A percentile compares a stretch with the other conserved stretches of the same genome.
These are phyloP conservation scores for Streptanthus diversifolius DNA, from an alignment of 345 rosid species.

Conservation along the genomic window DNA sequence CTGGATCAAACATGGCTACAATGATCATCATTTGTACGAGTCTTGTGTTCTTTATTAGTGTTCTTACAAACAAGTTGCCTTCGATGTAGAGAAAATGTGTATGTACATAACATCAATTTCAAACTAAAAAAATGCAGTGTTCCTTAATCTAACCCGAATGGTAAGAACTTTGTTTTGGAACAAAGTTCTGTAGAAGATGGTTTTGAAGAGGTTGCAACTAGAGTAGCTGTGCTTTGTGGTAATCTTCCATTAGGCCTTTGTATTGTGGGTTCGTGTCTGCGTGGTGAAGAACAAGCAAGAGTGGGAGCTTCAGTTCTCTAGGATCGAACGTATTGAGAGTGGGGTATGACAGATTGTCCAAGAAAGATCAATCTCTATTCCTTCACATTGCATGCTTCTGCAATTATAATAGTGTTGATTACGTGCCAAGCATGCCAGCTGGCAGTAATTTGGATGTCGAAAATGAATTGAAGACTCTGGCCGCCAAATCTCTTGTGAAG, in stretches of 20 bases:
- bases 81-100: background rate
- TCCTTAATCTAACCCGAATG: too few species aligned
- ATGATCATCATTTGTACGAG: background rate
- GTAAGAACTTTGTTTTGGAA: too few species aligned
- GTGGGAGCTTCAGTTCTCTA: slow-evolving; percentile 24
- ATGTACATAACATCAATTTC: too few species aligned
- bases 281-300: background rate
- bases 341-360: slow-evolving; percentile 28
- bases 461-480: slow-evolving; percentile 2
- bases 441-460: background rate
- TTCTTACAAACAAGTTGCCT: background rate
- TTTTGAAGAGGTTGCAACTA: background rate
- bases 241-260: slow-evolving; percentile 36
- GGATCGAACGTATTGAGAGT: slow-evolving; percentile 1
- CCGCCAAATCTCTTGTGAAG: slow-evolving; percentile 23
- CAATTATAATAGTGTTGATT: background rate
- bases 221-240: background rate
- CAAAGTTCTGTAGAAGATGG: background rate
- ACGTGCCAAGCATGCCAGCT: background rate
- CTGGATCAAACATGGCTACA: background rate
- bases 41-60: slow-evolving; percentile 1
- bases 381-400: slow-evolving; percentile 37
- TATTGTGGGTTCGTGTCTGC: slow-evolving; percentile 26
- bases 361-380: slow-evolving; percentile 15
- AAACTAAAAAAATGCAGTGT: too few species aligned